Evolutionary conservation across 208 protist genomes (phyloP), one percentile per base, ranked within the genome.

Genomic region (Ichthyophonus hoferi): DNA sequence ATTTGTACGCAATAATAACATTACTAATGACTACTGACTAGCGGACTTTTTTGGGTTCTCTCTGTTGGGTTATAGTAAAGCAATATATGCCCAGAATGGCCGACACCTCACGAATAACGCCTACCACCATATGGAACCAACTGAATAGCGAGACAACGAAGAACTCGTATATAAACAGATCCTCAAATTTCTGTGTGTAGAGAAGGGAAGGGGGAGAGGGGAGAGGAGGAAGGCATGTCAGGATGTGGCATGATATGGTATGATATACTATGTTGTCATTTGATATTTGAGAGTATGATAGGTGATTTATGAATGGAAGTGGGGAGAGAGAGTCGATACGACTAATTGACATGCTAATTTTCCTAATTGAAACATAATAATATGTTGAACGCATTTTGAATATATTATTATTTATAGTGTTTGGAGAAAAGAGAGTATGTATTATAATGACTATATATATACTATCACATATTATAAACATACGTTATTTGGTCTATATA

Each of bases 151-250:
- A 82, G 33, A 82, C n/a, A 24, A 37, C 78, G n/a, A 82, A 82
- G 78, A 82, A 40, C 78, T 82, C 78, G 35, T 82, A 82, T n/a
- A 82, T 12, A n/a, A 82, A 40, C n/a, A 82, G 78, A 37, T 82
- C 78, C 78, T 82, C 78, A n/a, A 34, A 82, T 40, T n/a, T 38
- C 78, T 82, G 78, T 82, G 31, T n/a, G 78, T n/a, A 12, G 14
- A 12, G 24, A 37, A 39, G 78, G 24, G 35, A 24, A n/a, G 33
- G 78, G 78, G 35, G 78, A n/a, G 33, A 37, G 35, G 0, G 78
- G 35, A 37, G 31, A 37, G 33, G 35, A 37, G 35, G 31, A 82
- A 82, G 78, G 78, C 14, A 24, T 82, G 78, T 0, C 17, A 34
- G 78, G 7, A 24, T 40, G 33, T n/a, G 35, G 7, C n/a, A n/a